phyloP scores from a whole-genome alignment of 768 basidiomycete species.

The Mycena rosella region DNA sequence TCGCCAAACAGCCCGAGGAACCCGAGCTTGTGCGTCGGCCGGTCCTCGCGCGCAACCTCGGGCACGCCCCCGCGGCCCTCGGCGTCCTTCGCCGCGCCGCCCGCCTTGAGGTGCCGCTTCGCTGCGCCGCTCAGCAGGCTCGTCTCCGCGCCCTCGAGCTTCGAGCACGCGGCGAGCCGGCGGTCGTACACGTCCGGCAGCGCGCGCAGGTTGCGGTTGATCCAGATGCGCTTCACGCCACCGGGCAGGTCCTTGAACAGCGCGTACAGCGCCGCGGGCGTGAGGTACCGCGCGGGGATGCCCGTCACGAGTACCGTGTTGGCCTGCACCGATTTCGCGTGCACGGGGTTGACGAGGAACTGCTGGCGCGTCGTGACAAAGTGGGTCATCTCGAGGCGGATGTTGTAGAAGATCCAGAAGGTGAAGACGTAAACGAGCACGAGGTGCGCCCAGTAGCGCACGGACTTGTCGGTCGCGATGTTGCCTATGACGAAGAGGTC shows the following conservation, averaged over 20 bases:
- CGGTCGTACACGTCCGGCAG: conserved; percentile 87
- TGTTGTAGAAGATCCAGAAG: conserved; percentile 89
- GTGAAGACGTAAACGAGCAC: conserved; percentile 84
- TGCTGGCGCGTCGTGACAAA: conserved; percentile 87
- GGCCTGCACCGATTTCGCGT: conserved; percentile 86
- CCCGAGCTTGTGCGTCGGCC: conserved; percentile 85
- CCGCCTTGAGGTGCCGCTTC: conserved; percentile 72
- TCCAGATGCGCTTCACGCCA: conserved; percentile 92
- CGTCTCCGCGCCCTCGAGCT: conserved; percentile 91
- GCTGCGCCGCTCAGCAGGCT: conserved; percentile 79
- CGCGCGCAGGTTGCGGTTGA: conserved; percentile 90
- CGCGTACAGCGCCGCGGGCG: conserved; percentile 71
- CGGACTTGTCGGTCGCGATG: conserved; percentile 60
- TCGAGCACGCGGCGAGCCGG: conserved; percentile 76
- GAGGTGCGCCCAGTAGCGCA: conserved; percentile 83
- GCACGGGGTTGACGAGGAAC: conserved; percentile 79
- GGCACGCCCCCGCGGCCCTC: conserved; percentile 38
- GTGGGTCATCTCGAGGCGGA: conserved; percentile 83
- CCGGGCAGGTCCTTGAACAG: conserved; percentile 91
- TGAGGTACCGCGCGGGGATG: conserved; percentile 83
- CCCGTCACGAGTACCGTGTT: conserved; percentile 93
- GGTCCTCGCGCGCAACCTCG: conserved; percentile 73
- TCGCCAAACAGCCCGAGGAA: conserved; percentile 76
- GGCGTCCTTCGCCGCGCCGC: conserved; percentile 59
- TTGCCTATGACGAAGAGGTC: conserved; percentile 88